Base-by-base conservation (phyloP, 352 stramenopile species). In the Phytophthora pistaciae region DNA sequence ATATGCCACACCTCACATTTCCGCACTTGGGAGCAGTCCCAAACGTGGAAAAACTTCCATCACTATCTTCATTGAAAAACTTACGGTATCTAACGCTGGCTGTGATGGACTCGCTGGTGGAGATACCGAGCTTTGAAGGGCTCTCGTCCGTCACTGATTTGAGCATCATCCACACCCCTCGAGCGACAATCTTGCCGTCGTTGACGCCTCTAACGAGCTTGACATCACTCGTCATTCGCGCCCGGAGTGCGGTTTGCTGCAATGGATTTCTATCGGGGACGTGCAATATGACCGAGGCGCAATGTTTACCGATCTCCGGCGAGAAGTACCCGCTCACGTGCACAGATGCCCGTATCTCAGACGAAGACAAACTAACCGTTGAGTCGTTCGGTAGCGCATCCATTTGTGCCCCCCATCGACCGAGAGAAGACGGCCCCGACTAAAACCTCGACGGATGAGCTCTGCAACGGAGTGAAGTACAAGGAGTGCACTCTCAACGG, bases 1-100 rank as follows among this genome's bases (percentile, higher is more conserved):
- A 75, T 21, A 89, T 89, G 77, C 60, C 61, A 2, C 40, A 74
- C 2, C 62, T 89, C n/a, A 29, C 55, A 0, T 85, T 83, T 14
- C 56, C 87, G 9, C 79, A 84, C 36, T 67, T 77, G 1, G 77
- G 72, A 1, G 44, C 63, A 5, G 66, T 84, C 1, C 67, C 77
- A 0, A 33, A 72, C 1, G 42, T 89, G 18, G 65, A 52, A 10
- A 49, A 49, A 20, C 66, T 78, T 1, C 82, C 77, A 11, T 89
- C 79, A 7, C 65, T 84, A 2, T 66, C 63, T 0, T 70, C 61
- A 0, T 66, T 88, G 1, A 44, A 31, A 3, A 69, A 65, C 1
- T 70, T 90, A 10, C 72, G 78, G 20, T 75, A 72, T 21, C 44
- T 83, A 31, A 36, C 58, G 9, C 64, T 85, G 1, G 70, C 65